These are phyloP conservation scores for Aspergillus steynii DNA, from an alignment of 495 filamentous ascomycete genomes.

Conservation along the genomic window DNA sequence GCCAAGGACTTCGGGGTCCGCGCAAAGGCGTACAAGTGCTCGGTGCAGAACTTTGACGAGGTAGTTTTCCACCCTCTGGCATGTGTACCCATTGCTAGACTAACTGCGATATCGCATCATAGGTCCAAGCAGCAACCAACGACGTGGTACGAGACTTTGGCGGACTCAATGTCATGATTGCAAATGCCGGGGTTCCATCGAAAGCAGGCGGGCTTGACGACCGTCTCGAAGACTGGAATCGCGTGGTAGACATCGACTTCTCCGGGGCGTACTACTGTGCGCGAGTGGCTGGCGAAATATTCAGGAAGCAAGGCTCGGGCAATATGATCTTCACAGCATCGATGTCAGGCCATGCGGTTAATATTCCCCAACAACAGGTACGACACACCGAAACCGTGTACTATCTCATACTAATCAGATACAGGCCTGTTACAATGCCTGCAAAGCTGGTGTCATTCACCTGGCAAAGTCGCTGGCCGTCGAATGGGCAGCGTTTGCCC, in stretches of 20 bases:
- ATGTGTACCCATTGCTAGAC: neutral
- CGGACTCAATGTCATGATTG: slow-evolving; percentile 53
- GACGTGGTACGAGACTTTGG: slow-evolving; percentile 30
- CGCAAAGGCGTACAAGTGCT: slow-evolving; percentile 54
- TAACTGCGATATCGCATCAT: slow-evolving; percentile 2
- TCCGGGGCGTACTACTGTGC: slow-evolving; percentile 38
- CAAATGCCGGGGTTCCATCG: slow-evolving; percentile 65
- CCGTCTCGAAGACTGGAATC: slow-evolving; percentile 16
- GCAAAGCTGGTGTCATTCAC: slow-evolving; percentile 42
- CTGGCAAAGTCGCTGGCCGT: slow-evolving; percentile 56
- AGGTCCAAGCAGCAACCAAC: slow-evolving; percentile 34
- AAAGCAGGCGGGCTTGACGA: slow-evolving; percentile 20
- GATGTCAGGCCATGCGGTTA: slow-evolving; percentile 26
- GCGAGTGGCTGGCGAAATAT: slow-evolving; percentile 32
- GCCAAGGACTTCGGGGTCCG: slow-evolving; percentile 54
- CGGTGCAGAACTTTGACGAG: slow-evolving; percentile 36
- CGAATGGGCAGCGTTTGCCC: slow-evolving; percentile 67
- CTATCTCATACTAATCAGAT: neutral
- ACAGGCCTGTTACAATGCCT: slow-evolving; percentile 21
- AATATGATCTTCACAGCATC: slow-evolving; percentile 28
- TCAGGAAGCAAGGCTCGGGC: slow-evolving; percentile 28
- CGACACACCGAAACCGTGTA: neutral
- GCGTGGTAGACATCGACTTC: slow-evolving; percentile 32
- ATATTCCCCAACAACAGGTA: slow-evolving; percentile 24
- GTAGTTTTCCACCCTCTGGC: neutral